Percentiles rank a stretch among this genome's conserved stretches.
Evolutionary conservation across 116 monocot species (phyloP).

Genomic region (Dioscorea cayenensis): DNA sequence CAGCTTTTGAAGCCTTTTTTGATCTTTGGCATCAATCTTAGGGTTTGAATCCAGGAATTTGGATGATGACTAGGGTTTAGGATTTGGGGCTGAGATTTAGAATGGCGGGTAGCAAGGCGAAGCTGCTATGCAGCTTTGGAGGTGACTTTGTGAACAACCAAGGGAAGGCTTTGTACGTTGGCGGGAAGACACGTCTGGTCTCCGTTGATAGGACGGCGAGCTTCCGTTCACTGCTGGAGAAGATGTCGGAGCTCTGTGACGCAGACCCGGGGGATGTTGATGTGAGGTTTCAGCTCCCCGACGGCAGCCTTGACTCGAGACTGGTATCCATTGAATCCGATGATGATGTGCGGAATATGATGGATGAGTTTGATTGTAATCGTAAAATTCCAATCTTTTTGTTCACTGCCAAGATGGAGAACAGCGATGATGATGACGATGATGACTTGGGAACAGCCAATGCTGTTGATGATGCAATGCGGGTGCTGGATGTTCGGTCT

Average conservation of each 20-base stretch:
- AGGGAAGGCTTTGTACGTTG: conserved; percentile 28
- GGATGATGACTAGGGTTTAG: background rate
- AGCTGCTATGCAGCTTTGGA: conserved; percentile 54
- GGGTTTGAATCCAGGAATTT: background rate
- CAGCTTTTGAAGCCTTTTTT: background rate
- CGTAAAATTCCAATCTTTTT: conserved; percentile 41
- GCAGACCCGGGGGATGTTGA: conserved; percentile 25
- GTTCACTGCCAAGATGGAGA: conserved; percentile 18
- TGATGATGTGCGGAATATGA: conserved; percentile 42
- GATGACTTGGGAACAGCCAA: background rate
- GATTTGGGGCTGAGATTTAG: background rate
- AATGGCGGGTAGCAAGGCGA: conserved; percentile 34
- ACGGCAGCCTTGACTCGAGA: conserved; percentile 22
- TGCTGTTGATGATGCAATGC: background rate
- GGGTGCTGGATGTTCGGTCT: background rate
- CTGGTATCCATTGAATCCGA: conserved; percentile 44
- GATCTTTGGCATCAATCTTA: background rate
- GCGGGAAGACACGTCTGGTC: conserved; percentile 45
- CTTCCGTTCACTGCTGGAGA: conserved; percentile 29
- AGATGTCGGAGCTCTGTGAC: conserved; percentile 49
- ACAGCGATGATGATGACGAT: background rate
- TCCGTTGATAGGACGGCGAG: conserved; percentile 40
- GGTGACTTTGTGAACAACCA: conserved; percentile 33
- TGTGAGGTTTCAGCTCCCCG: conserved; percentile 36
- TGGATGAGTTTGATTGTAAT: conserved; percentile 40